Base-by-base conservation (phyloP, 371 early-diverging fungal species). In the Mucor irregularis region DNA sequence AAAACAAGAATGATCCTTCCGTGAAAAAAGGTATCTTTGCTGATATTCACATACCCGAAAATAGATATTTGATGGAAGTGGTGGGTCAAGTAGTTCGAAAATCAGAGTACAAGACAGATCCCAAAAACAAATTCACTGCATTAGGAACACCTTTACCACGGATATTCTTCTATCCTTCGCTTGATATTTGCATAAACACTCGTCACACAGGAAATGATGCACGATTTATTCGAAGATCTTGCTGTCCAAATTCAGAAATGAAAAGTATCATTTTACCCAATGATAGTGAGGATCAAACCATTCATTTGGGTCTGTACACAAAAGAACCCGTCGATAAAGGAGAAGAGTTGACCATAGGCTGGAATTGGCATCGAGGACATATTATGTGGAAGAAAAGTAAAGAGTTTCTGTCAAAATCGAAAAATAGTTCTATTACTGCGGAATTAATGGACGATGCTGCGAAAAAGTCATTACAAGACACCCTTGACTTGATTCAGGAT, bases 171-270 rank as follows among this genome's bases (percentile, higher is more conserved):
- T 87, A 91, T 57, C 89, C 87, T 0, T 78, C 82, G 4, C 45
- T 88, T n/a, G 81, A 89, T 42, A 74, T 90, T 4, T 84, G 78
- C 30, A 84, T 94, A 2, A 93, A 94, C 63, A 86, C 90, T 39
- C 82, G 95, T 24, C 66, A 78, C 14, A 71, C 73, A 25, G 91
- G 90, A 9, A 82, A 84, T 13, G 87, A 89, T 38, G 81, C 85
- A 9, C 78, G 92, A 4, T 88, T 80, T 59, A 71, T 88, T 22
- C 79, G 95, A 26, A 76, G 85, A 39, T 87, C 84, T 22, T 94
- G 95, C 60, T 56, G 61, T 9, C 84, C 89, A 21, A 94, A 93
- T 60, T 82, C 86, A 10, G 87, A 78, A 49, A 61, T 92, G 53
- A 76, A 79, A 46, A 87, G 82, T 54, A 80, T 92, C 37, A 73